Evolutionary conservation across 225 moss, liverwort and hornwort genomes (phyloP), one percentile per base, ranked within the genome.

Genomic region (Antitrichia curtipendula): DNA sequence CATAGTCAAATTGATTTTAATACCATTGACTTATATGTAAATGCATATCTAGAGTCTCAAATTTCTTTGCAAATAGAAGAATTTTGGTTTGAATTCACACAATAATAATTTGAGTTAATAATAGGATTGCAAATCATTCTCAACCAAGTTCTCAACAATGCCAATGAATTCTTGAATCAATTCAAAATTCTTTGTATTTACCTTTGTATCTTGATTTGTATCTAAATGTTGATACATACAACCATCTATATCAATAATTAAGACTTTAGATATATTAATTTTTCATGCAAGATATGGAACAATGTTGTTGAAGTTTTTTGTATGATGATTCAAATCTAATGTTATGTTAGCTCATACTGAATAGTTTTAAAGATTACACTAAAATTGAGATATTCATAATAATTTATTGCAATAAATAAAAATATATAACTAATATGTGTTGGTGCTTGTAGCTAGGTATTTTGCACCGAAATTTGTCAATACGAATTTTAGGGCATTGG

Each of bases 391-490:
- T 53, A 34, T 86, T 54, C 8, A 1, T 86, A 23, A 23, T n/a
- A 60, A 31, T 58, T 59, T 38, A 4, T 56, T 66, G 22, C 6
- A 71, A 43, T 62, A 22, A 82, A 36, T 29, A 56, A 58, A 3
- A 40, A 0, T 69, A 54, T 16, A 34, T 63, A 36, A 47, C 2
- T 12, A 74, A 1, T 36, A 10, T 45, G 7, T 6, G 2, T 78
- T 90, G 83, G 40, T 89, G 34, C 61, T 71, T 90, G 70, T 75
- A 93, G 91, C 56, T 75, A 87, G 28, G 73, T 83, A 36, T 57
- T 66, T 10, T 77, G 5, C 61, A 57, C 5, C 68, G 17, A 12
- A 91, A 80, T 3, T 82, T 81, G 81, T 86, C 84, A 21, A 65
- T 29, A 60, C 91, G 12, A 81, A 76, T 75, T 70, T 28, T 86